Base-by-base conservation (phyloP, 352 stramenopile species). In the Phytophthora capsici region DNA sequence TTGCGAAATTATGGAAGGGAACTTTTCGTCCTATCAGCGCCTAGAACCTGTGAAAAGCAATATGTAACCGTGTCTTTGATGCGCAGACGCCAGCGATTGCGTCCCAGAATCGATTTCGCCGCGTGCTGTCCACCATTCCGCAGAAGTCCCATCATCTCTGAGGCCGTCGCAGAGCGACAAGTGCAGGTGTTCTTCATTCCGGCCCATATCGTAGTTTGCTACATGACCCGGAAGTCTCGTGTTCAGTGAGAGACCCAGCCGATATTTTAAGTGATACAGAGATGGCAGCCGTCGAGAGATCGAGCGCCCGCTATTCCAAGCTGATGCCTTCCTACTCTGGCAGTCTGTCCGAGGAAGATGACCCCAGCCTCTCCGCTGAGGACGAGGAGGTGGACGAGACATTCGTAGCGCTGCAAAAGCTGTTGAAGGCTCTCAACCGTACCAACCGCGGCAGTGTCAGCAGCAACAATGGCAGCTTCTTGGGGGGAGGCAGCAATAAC, bases 311-410 rank as follows among this genome's bases (percentile, higher is more conserved):
- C 62, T 61, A 73, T 60, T 50, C 67, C 57, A 80, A 84, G 60
- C 89, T 89, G 57, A 70, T 86, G 63, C 69, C 78, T n/a, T 75
- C 62, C 17, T 71, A 75, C 14, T 70, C 63, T 20, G 66, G 84
- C 37, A 63, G 72, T 37, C 59, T 60, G 47, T 73, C 68, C 16
- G 71, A 76, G 54, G 69, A 88, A 44, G 71, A 76, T 56, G 68
- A 87, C 19, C 68, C 81, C 4, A 81, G 82, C 1, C 67, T 88
- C 28, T 73, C 77, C 6, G 77, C 61, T 37, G 79, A 91, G 14
- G 80, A 91, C 13, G 82, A 89, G 16, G 84, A 93, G 38, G 74
- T 89, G 26, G 85, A 93, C 59, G 85, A 93, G 66, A 93, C 85
- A 36, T 93, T 93, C 49, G 12, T 93, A 41, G 82, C 85, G 17